phyloP scores from a whole-genome alignment of 371 early-diverging fungal species.

The Funneliformis caledonium region DNA sequence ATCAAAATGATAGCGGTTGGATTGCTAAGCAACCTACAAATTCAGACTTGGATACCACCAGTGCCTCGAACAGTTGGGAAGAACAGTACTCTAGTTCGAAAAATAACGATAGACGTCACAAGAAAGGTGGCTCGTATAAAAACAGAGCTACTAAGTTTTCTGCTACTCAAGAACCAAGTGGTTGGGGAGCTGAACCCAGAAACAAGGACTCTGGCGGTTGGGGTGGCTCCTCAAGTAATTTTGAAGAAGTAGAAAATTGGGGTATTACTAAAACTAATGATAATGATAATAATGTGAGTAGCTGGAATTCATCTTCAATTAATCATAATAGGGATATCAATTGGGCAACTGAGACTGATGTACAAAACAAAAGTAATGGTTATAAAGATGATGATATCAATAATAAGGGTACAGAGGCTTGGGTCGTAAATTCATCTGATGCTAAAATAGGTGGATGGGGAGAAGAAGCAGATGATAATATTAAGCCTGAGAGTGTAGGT shows the following conservation, averaged over 20 bases:
- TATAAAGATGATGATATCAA: not conserved
- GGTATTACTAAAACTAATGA: not conserved
- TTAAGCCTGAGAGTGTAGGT: slow-evolving; percentile 27
- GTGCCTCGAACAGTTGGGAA: not conserved
- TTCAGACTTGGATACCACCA: not conserved
- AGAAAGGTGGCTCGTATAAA: not conserved
- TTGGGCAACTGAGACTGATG: not conserved
- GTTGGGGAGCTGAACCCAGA: not conserved
- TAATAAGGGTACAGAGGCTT: not conserved
- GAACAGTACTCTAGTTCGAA: not conserved
- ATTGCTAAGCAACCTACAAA: no score
- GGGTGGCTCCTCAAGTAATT: not conserved
- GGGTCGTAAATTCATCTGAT: not conserved
- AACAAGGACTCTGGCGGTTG: not conserved
- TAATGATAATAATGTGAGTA: not conserved
- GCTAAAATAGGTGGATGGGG: slow-evolving; percentile 27
- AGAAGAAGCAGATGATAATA: not conserved
- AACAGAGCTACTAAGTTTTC: not conserved
- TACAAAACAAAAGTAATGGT: not conserved
- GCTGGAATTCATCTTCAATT: not conserved
- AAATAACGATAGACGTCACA: not conserved
- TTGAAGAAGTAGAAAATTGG: not conserved
- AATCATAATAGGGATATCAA: not conserved
- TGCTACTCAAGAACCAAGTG: not conserved
- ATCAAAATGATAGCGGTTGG: no score